These are phyloP conservation scores for Epichloe festucae DNA, from an alignment of 2,329 filamentous ascomycete species.

Conservation along the genomic window DNA sequence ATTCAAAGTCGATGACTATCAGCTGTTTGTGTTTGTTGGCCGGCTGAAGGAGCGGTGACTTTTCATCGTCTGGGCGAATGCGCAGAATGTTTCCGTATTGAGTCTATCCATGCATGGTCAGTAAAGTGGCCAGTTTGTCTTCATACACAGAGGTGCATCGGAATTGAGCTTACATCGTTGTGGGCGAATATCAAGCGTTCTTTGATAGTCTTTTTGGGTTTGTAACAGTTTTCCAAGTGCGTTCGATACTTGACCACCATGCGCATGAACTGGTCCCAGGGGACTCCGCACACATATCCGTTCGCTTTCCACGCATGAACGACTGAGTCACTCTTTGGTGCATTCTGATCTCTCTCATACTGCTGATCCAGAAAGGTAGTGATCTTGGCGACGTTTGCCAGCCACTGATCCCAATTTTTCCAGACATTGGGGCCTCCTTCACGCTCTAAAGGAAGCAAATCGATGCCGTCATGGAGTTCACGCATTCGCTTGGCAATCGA, in stretches of 20 bases:
- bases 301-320: conserved; percentile 47
- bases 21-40: conserved; percentile 93
- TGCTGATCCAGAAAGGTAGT: conserved; percentile 45
- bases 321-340: conserved; percentile 14
- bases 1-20: conserved; percentile 96
- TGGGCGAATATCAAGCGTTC: conserved; percentile 85
- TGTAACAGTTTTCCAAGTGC: conserved; percentile 62
- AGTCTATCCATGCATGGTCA: conserved; percentile 41
- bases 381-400: conserved; percentile 50
- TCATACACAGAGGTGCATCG: too few relatives aligned
- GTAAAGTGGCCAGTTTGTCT: background rate
- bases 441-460: conserved; percentile 66
- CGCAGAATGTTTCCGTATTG: conserved; percentile 98
- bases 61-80: conserved; percentile 49
- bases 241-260: conserved; percentile 65
- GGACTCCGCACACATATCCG: conserved; percentile 70
- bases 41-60: conserved; percentile 77
- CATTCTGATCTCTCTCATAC: conserved; percentile 30
- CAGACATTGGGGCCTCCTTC: conserved; percentile 72
- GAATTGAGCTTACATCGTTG: conserved; percentile 60
- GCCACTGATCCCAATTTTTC: conserved; percentile 92
- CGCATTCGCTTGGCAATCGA: conserved; percentile 97
- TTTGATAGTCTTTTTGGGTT: conserved; percentile 51
- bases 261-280: conserved; percentile 66
- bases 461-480: conserved; percentile 87